phyloP scores from a whole-genome alignment of 805 yeast species.

The Debaryomyces prosopidis region DNA sequence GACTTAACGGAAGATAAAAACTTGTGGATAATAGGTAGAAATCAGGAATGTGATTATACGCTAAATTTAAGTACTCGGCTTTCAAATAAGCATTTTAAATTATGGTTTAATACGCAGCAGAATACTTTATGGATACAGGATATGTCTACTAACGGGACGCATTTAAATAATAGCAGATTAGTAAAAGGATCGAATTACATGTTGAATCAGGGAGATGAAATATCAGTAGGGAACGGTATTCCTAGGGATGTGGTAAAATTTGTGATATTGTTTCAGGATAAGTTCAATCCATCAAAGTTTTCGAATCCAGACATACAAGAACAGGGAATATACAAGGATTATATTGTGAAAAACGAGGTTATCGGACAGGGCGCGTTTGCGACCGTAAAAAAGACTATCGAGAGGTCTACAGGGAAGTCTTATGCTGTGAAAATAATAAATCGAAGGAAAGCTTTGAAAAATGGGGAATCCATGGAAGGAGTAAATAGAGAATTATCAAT shows the following conservation, averaged over 20 bases:
- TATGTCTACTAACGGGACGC: slow-evolving; percentile 89
- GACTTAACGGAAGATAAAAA: slow-evolving; percentile 44
- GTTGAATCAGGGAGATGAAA: slow-evolving; percentile 89
- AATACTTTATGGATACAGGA: slow-evolving; percentile 66
- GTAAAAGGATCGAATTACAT: slow-evolving; percentile 79
- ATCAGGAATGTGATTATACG: slow-evolving; percentile 60
- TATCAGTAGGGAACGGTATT: slow-evolving; percentile 86
- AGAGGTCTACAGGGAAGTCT: slow-evolving; percentile 79
- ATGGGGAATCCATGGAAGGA: slow-evolving; percentile 71
- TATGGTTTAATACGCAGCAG: slow-evolving; percentile 64
- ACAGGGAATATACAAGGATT: slow-evolving; percentile 66
- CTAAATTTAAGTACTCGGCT: slow-evolving; percentile 61
- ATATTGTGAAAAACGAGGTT: slow-evolving; percentile 76
- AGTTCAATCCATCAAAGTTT: slow-evolving; percentile 32
- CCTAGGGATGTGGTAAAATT: slow-evolving; percentile 62
- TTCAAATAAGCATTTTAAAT: slow-evolving; percentile 70
- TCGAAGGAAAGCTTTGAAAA: slow-evolving; percentile 69
- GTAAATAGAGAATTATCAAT: slow-evolving; percentile 86
- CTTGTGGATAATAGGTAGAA: slow-evolving; percentile 77
- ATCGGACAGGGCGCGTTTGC: slow-evolving; percentile 99
- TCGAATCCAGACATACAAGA: slow-evolving; percentile 26
- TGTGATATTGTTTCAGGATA: slow-evolving; percentile 50
- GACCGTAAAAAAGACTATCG: slow-evolving; percentile 87
- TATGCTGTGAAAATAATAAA: slow-evolving; percentile 91
- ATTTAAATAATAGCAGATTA: slow-evolving; percentile 70